Conservation (phyloP, 2,329 filamentous ascomycete species). For the Aschersonia sp. region DNA sequence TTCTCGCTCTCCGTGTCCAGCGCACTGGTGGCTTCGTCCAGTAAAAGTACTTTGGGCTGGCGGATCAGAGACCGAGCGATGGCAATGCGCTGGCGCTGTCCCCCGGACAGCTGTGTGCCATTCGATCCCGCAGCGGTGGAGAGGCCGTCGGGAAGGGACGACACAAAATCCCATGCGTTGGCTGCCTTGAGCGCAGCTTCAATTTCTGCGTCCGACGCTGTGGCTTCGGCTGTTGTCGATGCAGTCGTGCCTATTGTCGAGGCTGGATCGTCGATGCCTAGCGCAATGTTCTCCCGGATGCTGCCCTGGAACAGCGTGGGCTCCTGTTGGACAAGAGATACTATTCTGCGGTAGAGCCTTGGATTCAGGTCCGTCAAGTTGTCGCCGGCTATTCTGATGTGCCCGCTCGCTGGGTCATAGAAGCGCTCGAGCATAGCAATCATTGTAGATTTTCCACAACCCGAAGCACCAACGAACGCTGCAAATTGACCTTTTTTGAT, state of each 20-base stretch:
- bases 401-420: slow-evolving; percentile 28
- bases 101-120: slow-evolving; percentile 6
- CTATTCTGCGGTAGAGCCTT: slow-evolving; percentile 33
- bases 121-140: slow-evolving; percentile 73
- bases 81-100: slow-evolving; percentile 8
- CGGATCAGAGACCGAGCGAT: slow-evolving; percentile 40
- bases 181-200: slow-evolving; percentile 29
- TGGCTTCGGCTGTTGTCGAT: slow-evolving; percentile 9
- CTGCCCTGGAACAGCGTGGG: slow-evolving; percentile 62
- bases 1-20: slow-evolving; percentile 92
- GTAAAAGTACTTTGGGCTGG: slow-evolving; percentile 79
- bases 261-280: slow-evolving; percentile 6
- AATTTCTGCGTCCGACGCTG: slow-evolving; percentile 19
- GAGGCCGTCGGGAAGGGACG: slow-evolving; percentile 81
- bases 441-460: slow-evolving; percentile 47
- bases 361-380: slow-evolving; percentile 26
- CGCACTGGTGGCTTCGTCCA: slow-evolving; percentile 86
- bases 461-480: slow-evolving; percentile 39
- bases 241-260: slow-evolving; percentile 7
- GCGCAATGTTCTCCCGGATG: slow-evolving; percentile 64
- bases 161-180: slow-evolving; percentile 37
- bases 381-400: slow-evolving; percentile 29
- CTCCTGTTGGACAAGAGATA: slow-evolving; percentile 44
- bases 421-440: slow-evolving; percentile 35
- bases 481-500: slow-evolving; percentile 33